A percentile compares a stretch with the other conserved stretches of the same genome.
Conservation (phyloP, 495 filamentous ascomycete genomes). For the Lepraria neglecta region DNA sequence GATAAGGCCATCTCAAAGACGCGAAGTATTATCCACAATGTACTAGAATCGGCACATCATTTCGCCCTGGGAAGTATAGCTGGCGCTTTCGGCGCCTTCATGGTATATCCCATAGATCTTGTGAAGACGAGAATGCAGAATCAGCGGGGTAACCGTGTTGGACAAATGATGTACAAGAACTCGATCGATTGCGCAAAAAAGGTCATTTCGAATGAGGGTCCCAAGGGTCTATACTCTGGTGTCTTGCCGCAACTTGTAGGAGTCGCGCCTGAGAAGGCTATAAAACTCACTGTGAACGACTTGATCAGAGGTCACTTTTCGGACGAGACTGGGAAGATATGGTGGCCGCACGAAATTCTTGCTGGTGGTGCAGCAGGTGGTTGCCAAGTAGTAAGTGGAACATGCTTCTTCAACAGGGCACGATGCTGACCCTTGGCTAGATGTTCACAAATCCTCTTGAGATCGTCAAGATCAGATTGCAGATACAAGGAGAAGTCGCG, state of each 20-base stretch:
- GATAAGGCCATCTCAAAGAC: constrained; percentile 43
- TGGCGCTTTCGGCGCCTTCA: constrained; percentile 95
- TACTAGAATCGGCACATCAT: constrained; percentile 77
- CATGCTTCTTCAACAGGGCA: constrained; percentile 2
- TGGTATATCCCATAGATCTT: constrained; percentile 97
- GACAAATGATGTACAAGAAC: constrained; percentile 90
- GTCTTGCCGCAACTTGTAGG: constrained; percentile 92
- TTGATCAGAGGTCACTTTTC: constrained; percentile 71
- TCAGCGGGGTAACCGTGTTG: constrained; percentile 72
- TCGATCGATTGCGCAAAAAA: constrained; percentile 88
- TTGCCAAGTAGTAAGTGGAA: constrained; percentile 83
- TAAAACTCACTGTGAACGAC: constrained; percentile 97
- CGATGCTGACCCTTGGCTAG: constrained; percentile 37
- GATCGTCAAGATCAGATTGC: constrained; percentile 97
- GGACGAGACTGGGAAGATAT: constrained; percentile 71
- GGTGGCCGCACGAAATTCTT: constrained; percentile 64
- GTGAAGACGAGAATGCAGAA: constrained; percentile 99
- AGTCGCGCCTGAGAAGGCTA: constrained; percentile 96
- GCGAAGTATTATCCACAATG: constrained; percentile 50
- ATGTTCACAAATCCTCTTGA: constrained; percentile 96
- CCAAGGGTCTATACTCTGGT: constrained; percentile 84
- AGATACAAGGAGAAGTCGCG: constrained; percentile 92
- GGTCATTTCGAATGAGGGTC: constrained; percentile 87
- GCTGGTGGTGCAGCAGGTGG: constrained; percentile 87
- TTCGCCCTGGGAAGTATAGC: constrained; percentile 84